phyloP scores from a whole-genome alignment of 2,329 filamentous ascomycete species.

The Lithohypha guttulata region DNA sequence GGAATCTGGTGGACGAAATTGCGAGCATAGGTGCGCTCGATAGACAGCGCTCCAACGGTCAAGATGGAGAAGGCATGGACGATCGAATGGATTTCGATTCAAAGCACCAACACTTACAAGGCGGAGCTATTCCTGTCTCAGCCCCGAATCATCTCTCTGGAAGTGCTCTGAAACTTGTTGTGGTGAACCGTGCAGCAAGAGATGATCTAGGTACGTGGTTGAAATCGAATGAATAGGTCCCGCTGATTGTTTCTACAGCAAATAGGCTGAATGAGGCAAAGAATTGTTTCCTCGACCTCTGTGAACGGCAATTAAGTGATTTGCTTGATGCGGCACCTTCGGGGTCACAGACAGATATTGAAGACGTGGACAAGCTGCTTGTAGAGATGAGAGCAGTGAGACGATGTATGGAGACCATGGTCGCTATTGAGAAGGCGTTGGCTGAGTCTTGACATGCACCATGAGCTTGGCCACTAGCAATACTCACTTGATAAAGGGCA shows the following conservation, averaged over 20 bases:
- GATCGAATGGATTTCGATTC: background rate
- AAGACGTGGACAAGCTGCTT: constrained; percentile 7
- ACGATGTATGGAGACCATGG: constrained; percentile 7
- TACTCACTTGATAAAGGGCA: background rate
- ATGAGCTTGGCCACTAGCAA: background rate
- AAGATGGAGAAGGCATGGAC: background rate
- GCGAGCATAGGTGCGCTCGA: constrained; percentile 1
- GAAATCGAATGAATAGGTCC: background rate
- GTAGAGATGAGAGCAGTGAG: constrained; percentile 6
- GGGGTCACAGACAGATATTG: constrained; percentile 1
- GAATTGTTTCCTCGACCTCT: constrained; percentile 3
- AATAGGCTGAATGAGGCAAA: constrained; percentile 5
- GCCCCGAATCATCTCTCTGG: background rate
- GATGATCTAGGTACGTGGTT: constrained; percentile 3
- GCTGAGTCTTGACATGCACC: background rate
- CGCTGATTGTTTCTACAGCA: background rate
- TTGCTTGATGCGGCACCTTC: background rate
- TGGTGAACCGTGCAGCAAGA: background rate
- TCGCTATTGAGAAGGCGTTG: constrained; percentile 5
- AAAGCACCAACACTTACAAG: background rate
- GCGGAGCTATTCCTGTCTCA: constrained; percentile 1
- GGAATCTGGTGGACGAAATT: constrained; percentile 1
- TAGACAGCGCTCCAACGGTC: background rate
- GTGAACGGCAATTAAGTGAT: constrained; percentile 4
- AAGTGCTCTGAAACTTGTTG: constrained; percentile 4